These are phyloP conservation scores for Simplicillium sp. DNA, from an alignment of 2,329 filamentous ascomycete genomes.

Conservation along the genomic window DNA sequence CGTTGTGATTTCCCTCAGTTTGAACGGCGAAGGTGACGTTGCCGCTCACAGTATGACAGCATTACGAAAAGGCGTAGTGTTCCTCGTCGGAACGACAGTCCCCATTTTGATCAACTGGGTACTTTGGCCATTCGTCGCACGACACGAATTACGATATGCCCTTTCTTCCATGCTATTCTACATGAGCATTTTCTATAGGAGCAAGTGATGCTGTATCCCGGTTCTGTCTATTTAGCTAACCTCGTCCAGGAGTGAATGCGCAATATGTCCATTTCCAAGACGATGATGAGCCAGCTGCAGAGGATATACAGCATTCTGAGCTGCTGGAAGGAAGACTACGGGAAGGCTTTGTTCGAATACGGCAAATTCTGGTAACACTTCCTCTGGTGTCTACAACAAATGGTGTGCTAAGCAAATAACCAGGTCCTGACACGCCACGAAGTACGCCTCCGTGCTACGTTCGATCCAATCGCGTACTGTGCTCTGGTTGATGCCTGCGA, in stretches of 20 bases:
- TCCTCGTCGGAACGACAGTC: conserved; percentile 42
- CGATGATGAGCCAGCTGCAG: conserved; percentile 38
- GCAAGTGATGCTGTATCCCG: conserved; percentile 16
- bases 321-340: conserved; percentile 49
- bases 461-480: conserved; percentile 46
- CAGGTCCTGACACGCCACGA: conserved; percentile 47
- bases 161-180: conserved; percentile 49
- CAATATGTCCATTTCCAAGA: conserved; percentile 51
- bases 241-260: conserved; percentile 32
- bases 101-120: conserved; percentile 49
- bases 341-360: conserved; percentile 48
- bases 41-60: conserved; percentile 29
- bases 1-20: conserved; percentile 39
- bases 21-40: conserved; percentile 19
- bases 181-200: conserved; percentile 46
- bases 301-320: conserved; percentile 43
- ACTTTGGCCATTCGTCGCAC: conserved; percentile 51
- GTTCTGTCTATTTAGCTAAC: conserved; percentile 2
- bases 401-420: neutral
- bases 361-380: conserved; percentile 38
- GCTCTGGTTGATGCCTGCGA: conserved; percentile 46
- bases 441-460: conserved; percentile 46
- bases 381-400: neutral
- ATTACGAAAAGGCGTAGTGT: conserved; percentile 36
- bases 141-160: conserved; percentile 47